Base-by-base conservation (phyloP, 1,284 basidiomycete genomes). In the Bjerkandera adusta region DNA sequence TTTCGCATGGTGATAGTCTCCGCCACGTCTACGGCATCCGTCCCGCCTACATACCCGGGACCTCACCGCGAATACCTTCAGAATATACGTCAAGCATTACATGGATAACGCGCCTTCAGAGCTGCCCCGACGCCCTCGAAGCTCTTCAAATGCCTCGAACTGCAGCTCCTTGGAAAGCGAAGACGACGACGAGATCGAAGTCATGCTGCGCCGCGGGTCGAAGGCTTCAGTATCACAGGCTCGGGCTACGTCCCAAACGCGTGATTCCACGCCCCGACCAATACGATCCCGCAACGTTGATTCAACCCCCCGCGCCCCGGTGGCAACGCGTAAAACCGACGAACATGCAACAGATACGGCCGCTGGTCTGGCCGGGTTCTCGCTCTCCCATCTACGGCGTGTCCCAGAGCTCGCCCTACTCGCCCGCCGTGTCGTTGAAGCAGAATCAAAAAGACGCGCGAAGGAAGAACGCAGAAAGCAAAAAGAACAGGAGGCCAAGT, bases 41-140 rank as follows among this genome's bases (percentile, higher is more conserved):
- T 80, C 81, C 1, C 72, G 80, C 26, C 63, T 89, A 15, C 81
- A 74, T 42, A 75, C 78, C 0, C 69, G 71, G 13, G 83, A 88
- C 47, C 73, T 89, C 29, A 87, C 77, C 1, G 71, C 68, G 5
- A 81, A 81, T 48, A 82, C 79, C 0, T 87, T 89, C 60, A 74
- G 83, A 10, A 75, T 86, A 34, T 88, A 89, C 56, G 55, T 89
- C 50, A 87, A 85, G 53, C 81, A 89, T 52, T 89, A 80, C 61
- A 83, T 89, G 80, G 80, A 85, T 56, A 71, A 80, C 36, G 59
- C 58, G 0, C 57, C 60, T 0, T 51, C 52, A 6, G 46, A 50
- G 7, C 6, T 20, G 6, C 36, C 6, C 5, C 1, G 15, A 12
- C 22, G 39, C 6, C 8, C 39, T n/a, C 7, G 22, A n/a, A 15